Conservation (phyloP, 2,329 filamentous ascomycete species). For the Ceratocystis variospora region DNA sequence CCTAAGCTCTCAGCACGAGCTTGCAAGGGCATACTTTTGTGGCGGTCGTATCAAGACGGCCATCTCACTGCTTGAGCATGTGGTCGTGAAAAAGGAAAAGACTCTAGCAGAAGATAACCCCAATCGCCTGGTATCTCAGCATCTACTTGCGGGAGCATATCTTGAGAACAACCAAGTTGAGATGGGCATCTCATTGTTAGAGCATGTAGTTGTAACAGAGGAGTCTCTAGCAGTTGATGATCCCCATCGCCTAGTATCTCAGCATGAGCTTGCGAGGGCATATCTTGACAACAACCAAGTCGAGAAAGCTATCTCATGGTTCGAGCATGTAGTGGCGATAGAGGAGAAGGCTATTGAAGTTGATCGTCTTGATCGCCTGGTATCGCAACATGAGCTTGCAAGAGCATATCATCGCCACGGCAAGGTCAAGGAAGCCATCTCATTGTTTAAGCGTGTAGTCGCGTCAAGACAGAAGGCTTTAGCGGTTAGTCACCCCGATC, state of each 20-base stretch:
- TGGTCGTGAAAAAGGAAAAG: too few relatives aligned
- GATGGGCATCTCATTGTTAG: too few relatives aligned
- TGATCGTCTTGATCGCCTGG: too few relatives aligned
- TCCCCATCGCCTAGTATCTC: too few relatives aligned
- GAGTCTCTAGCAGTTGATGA: too few relatives aligned
- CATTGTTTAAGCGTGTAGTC: neutral
- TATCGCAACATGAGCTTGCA: too few relatives aligned
- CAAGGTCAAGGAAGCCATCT: neutral
- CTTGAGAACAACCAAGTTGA: too few relatives aligned
- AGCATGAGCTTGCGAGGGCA: neutral
- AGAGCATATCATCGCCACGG: neutral
- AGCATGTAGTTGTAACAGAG: too few relatives aligned
- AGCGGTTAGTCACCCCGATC: neutral
- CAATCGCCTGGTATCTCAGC: neutral
- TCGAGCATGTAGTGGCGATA: too few relatives aligned
- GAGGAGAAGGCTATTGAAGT: too few relatives aligned
- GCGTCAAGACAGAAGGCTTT: too few relatives aligned
- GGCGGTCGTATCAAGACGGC: neutral
- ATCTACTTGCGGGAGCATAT: neutral
- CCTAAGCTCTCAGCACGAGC: neutral
- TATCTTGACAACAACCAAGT: neutral
- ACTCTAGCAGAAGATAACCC: neutral
- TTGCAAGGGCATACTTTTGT: neutral
- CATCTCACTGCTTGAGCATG: neutral
- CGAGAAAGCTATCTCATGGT: too few relatives aligned